Evolutionary conservation across 441 rosid species (phyloP), one percentile per base, ranked within the genome.

Genomic region (Gossypium gossypioides): DNA sequence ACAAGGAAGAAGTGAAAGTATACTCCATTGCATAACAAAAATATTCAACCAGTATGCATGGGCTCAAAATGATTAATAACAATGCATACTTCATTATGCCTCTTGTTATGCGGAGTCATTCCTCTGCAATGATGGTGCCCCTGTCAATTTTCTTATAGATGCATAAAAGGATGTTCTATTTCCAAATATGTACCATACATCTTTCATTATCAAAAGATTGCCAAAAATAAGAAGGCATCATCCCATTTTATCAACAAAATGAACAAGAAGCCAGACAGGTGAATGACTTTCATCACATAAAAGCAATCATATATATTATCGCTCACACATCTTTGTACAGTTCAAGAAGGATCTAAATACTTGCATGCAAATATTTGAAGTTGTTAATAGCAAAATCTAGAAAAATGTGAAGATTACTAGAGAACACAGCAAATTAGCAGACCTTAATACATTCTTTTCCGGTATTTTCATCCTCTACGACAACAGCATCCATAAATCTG

Each of bases 371-470:
- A 19, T 13, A 13, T 5, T 25, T 66, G 29, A 67, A 44, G 19
- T 55, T 71, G n/a, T 9, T 19, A n/a, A 71, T n/a, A 24, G 55
- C 3, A 18, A 76, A 68, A 58, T 52, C 21, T 24, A 44, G 57
- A 58, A 63, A 72, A 62, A 40, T 40, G 12, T 24, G 25, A 75
- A 72, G 37, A 72, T 51, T 54, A 72, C 19, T 21, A 32, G 65
- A 71, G 15, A 48, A 50, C 37, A 70, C 54, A 57, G 56, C 61
- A 76, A 74, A 71, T 59, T 10, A 51, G 27, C 19, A 58, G 51
- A 96, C 99, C 97, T 93, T 96, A 79, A 96, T 93, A 85, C 99
- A 93, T 85, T 91, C 98, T 82, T 93, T 96, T 74, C 97, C 98
- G 0, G 96, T 91, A 74, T 71, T 83, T 86, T 96, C 99, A 87